Evolutionary conservation across 345 rosid genomes (phyloP).

Genomic region (Boechera stricta): DNA sequence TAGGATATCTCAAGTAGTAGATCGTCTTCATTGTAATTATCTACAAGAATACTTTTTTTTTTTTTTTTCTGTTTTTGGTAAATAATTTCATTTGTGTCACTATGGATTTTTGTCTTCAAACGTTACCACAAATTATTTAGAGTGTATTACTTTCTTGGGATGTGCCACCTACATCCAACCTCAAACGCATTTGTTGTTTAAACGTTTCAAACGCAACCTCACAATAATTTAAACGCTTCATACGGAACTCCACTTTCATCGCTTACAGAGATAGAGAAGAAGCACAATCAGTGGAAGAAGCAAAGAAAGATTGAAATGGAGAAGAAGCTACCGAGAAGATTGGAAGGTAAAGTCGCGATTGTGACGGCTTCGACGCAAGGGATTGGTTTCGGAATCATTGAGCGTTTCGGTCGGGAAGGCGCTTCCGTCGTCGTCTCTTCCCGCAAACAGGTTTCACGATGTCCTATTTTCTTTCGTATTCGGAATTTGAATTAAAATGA

Average conservation of each 20-base stretch:
- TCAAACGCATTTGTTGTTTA: neutral
- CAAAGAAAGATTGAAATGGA: slow-evolving; percentile 40
- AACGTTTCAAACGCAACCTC: no score
- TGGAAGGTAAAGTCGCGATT: slow-evolving; percentile 82
- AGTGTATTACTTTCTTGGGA: no score
- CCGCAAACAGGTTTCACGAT: slow-evolving; percentile 45
- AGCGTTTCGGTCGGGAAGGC: slow-evolving; percentile 76
- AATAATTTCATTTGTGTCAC: neutral
- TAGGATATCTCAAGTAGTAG: no score
- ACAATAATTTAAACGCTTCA: neutral
- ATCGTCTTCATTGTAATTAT: no score
- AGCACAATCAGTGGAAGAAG: neutral
- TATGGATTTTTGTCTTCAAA: neutral
- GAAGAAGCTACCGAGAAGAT: slow-evolving; percentile 54
- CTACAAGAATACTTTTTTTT: no score
- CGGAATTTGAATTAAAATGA: neutral
- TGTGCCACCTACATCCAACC: no score
- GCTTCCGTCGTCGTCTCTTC: slow-evolving; percentile 53
- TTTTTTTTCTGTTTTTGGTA: neutral
- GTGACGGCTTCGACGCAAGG: slow-evolving; percentile 98
- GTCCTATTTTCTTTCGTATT: neutral
- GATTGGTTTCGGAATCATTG: slow-evolving; percentile 77
- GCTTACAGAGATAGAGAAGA: neutral
- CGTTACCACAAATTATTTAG: neutral
- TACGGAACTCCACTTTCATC: neutral